A percentile compares a stretch with the other conserved stretches of the same genome.
These are phyloP conservation scores for Penicillium sp. DNA, from an alignment of 2,329 filamentous ascomycete species.

Conservation along the genomic window DNA sequence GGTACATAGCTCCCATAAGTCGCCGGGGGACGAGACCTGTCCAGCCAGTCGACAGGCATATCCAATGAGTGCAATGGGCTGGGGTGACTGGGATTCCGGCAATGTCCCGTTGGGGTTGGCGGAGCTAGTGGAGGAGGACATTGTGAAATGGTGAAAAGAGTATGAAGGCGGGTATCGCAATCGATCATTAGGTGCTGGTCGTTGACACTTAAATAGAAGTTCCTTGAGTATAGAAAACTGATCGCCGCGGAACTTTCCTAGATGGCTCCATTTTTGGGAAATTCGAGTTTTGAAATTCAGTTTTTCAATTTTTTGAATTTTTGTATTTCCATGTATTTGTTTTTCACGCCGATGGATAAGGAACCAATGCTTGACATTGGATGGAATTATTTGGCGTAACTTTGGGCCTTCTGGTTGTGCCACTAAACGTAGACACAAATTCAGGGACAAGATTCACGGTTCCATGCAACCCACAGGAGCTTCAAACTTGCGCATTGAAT, in stretches of 20 bases:
- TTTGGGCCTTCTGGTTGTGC: constrained; percentile 9
- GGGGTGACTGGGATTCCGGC: constrained; percentile 2
- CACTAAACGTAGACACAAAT: constrained; percentile 14
- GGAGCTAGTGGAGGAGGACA: constrained; percentile 9
- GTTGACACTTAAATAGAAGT: constrained; percentile 1
- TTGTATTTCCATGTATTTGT: neutral
- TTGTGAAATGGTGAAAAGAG: neutral
- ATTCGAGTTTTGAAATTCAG: neutral
- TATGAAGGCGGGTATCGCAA: neutral
- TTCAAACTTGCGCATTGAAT: constrained; percentile 2
- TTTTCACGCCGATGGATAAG: neutral
- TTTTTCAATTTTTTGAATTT: neutral
- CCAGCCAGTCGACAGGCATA: constrained; percentile 27
- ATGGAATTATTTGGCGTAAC: constrained; percentile 8
- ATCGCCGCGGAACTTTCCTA: neutral
- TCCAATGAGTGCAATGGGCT: constrained; percentile 27
- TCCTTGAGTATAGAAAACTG: neutral
- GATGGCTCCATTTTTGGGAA: neutral
- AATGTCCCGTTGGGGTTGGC: constrained; percentile 7
- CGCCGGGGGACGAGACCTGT: constrained; percentile 20
- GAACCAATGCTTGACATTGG: constrained; percentile 1
- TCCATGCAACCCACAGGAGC: constrained; percentile 18
- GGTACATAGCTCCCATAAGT: constrained; percentile 26
- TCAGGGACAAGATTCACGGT: constrained; percentile 10
- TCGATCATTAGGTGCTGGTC: neutral